Evolutionary conservation across 352 stramenopile genomes (phyloP).

Genomic region (Pythium coloratum): DNA sequence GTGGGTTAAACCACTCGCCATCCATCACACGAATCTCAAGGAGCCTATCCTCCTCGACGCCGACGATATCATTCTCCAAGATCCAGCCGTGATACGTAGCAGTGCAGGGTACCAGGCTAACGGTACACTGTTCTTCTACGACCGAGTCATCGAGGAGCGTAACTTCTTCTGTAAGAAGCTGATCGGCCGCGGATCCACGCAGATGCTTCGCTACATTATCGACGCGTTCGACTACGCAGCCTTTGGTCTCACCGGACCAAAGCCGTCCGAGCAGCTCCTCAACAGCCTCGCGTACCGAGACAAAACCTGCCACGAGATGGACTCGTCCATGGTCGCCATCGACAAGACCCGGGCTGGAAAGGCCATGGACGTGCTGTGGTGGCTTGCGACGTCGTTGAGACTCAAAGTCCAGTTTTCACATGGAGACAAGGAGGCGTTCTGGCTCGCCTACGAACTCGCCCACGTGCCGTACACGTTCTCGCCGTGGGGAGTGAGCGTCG

Average conservation of each 20-base stretch:
- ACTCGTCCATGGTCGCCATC: conserved; percentile 56
- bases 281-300: conserved; percentile 38
- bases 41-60: conserved; percentile 59
- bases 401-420: conserved; percentile 57
- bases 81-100: conserved; percentile 38
- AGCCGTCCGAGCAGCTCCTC: conserved; percentile 25
- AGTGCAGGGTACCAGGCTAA: conserved; percentile 40
- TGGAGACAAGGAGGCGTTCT: conserved; percentile 57
- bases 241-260: conserved; percentile 29
- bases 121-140: conserved; percentile 70
- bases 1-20: conserved; percentile 60
- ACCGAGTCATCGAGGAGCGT: conserved; percentile 53
- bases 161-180: conserved; percentile 60
- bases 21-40: conserved; percentile 49
- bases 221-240: conserved; percentile 46
- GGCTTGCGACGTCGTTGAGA: conserved; percentile 49
- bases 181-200: conserved; percentile 37
- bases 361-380: conserved; percentile 48
- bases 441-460: conserved; percentile 60
- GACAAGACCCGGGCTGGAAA: conserved; percentile 40
- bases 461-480: conserved; percentile 65
- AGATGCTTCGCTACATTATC: conserved; percentile 37
- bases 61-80: conserved; percentile 46
- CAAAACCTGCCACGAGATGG: conserved; percentile 49
- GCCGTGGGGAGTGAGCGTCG: conserved; percentile 55